These are phyloP conservation scores for Diaporthe caulivora DNA, from an alignment of 2,329 filamentous ascomycete species.

Conservation along the genomic window DNA sequence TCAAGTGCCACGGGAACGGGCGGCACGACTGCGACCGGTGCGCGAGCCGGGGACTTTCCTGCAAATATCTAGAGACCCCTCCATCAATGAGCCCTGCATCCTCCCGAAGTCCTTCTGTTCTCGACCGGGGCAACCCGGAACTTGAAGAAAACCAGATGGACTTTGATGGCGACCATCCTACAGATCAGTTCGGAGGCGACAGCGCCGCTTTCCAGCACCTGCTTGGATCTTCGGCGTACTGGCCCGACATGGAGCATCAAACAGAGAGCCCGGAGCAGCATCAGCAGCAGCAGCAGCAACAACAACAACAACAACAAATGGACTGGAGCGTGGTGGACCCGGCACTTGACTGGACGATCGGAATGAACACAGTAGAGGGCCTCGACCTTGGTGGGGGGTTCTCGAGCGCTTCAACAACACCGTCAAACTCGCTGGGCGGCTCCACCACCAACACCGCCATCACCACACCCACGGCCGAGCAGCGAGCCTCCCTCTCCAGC, in stretches of 20 bases:
- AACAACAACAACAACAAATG: too few relatives aligned
- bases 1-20: neutral
- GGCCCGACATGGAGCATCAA: neutral
- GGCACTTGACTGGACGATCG: too few relatives aligned
- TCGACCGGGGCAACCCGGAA: neutral
- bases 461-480: neutral
- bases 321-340: neutral
- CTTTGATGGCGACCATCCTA: accelerated
- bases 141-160: neutral
- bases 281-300: too few relatives aligned
- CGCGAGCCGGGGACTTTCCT: constrained; percentile 6
- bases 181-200: neutral
- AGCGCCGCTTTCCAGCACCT: neutral
- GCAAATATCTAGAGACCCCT: neutral
- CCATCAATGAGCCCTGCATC: neutral
- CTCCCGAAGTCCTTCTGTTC: neutral
- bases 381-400: too few relatives aligned
- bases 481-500: neutral
- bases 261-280: neutral
- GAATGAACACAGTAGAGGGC: too few relatives aligned
- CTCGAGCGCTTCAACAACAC: too few relatives aligned
- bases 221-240: neutral
- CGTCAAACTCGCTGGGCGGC: too few relatives aligned
- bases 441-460: too few relatives aligned
- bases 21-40: constrained; percentile 22